phyloP scores from a whole-genome alignment of 2,329 filamentous ascomycete genomes.

The Ceratocystis diversiconidia region DNA sequence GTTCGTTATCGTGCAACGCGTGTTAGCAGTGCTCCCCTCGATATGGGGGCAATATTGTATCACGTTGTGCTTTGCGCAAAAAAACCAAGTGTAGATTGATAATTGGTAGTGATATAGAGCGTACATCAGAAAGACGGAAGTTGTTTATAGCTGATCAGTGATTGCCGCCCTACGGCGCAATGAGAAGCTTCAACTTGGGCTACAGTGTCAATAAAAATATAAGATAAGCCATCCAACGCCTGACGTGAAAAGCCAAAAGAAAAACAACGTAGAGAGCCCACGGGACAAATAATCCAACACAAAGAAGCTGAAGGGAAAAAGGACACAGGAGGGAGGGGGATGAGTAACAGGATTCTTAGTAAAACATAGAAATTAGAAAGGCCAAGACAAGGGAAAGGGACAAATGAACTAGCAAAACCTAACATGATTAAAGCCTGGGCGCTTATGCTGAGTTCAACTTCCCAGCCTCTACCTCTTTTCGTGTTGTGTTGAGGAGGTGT shows the following conservation, averaged over 20 bases:
- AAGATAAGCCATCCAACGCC: not conserved
- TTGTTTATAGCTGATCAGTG: not conserved
- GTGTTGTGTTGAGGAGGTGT: constrained; percentile 42
- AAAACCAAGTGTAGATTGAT: not conserved
- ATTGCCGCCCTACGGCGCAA: too few species aligned
- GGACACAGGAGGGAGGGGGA: not conserved
- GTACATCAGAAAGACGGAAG: not conserved
- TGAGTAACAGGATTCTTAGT: not conserved
- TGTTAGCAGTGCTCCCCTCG: not conserved
- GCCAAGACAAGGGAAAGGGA: not conserved
- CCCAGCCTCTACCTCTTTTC: constrained; percentile 46
- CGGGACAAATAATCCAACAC: not conserved
- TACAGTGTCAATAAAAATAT: not conserved
- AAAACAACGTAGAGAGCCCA: not conserved
- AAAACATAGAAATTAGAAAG: not conserved
- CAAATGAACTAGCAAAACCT: not conserved
- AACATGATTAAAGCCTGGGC: not conserved
- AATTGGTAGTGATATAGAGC: not conserved
- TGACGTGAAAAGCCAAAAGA: not conserved
- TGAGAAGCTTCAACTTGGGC: not conserved
- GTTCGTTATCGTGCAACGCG: not conserved
- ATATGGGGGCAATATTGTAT: not conserved
- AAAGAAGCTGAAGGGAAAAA: not conserved
- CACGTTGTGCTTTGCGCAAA: not conserved
- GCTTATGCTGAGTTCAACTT: constrained; percentile 39